These are phyloP conservation scores for Hypsizygus marmoreus DNA, from an alignment of 768 basidiomycete genomes.

Conservation along the genomic window DNA sequence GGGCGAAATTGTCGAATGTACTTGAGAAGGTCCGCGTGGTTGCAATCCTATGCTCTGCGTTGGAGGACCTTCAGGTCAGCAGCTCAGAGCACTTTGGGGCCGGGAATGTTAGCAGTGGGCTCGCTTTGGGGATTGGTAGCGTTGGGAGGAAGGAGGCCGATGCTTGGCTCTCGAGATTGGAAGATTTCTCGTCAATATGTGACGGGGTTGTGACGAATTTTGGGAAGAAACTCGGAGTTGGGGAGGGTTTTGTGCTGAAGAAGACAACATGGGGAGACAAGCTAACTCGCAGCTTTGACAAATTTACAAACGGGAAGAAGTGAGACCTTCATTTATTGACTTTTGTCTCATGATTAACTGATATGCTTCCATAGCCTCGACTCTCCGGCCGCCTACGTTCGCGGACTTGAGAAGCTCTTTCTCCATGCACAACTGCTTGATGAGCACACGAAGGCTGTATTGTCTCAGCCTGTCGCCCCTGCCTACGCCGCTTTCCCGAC, in stretches of 20 bases:
- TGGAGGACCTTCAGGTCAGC: slow-evolving; percentile 74
- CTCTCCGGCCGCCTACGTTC: slow-evolving; percentile 83
- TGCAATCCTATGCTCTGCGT: slow-evolving; percentile 72
- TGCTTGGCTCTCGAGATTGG: slow-evolving; percentile 73
- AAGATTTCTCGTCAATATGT: slow-evolving; percentile 78
- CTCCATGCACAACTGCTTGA: slow-evolving; percentile 77
- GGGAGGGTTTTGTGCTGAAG: slow-evolving; percentile 84
- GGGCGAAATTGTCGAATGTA: slow-evolving; percentile 79
- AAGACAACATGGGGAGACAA: slow-evolving; percentile 81
- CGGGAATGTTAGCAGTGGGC: slow-evolving; percentile 73
- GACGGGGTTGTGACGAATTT: slow-evolving; percentile 80
- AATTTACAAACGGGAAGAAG: slow-evolving; percentile 90
- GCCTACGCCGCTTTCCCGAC: slow-evolving; percentile 71
- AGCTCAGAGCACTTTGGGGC: slow-evolving; percentile 79
- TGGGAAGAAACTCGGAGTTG: slow-evolving; percentile 86
- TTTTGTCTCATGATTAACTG: slow-evolving; percentile 16
- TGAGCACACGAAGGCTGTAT: slow-evolving; percentile 78
- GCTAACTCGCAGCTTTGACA: slow-evolving; percentile 74
- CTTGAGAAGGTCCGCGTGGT: slow-evolving; percentile 87
- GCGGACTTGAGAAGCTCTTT: slow-evolving; percentile 75
- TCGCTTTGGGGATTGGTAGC: slow-evolving; percentile 75
- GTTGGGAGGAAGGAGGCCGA: slow-evolving; percentile 79
- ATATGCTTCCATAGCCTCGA: slow-evolving; percentile 60
- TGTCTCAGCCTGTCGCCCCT: slow-evolving; percentile 65
- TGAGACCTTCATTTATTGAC: slow-evolving; percentile 35